Percentiles rank a stretch among this genome's conserved stretches.
Evolutionary conservation across 441 rosid species (phyloP).

Genomic region (Erysimum cheiri): DNA sequence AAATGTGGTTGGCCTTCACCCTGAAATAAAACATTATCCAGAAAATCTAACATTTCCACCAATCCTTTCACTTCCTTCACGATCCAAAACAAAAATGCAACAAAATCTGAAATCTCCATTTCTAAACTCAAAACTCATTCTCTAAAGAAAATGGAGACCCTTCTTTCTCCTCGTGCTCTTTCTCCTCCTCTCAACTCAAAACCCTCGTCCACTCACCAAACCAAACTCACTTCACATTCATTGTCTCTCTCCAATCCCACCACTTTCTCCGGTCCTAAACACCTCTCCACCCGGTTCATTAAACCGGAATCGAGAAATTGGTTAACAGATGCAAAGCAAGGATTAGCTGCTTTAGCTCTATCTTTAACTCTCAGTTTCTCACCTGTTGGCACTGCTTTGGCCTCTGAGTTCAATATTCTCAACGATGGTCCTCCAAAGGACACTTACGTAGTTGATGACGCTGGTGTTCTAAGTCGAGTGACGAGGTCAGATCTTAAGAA

Average conservation of each 20-base stretch:
- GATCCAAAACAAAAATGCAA: conserved; percentile 34
- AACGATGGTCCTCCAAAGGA: conserved; percentile 89
- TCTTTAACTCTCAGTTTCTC: conserved; percentile 79
- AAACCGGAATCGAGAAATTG: conserved; percentile 50
- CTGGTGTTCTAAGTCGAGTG: conserved; percentile 87
- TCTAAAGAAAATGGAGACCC: conserved; percentile 65
- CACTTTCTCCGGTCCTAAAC: conserved; percentile 51
- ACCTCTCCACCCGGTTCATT: conserved; percentile 42
- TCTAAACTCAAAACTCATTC: conserved; percentile 24
- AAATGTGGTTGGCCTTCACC: conserved; percentile 35
- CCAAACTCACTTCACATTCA: conserved; percentile 53
- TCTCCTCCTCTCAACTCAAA: conserved; percentile 60
- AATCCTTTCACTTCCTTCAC: conserved; percentile 49
- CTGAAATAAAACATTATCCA: conserved; percentile 60
- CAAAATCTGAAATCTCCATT: conserved; percentile 25
- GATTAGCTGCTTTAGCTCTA: conserved; percentile 78
- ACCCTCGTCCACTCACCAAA: conserved; percentile 45
- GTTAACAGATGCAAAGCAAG: conserved; percentile 73
- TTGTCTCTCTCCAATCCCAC: conserved; percentile 51
- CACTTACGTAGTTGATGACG: conserved; percentile 83
- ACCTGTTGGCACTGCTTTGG: conserved; percentile 74
- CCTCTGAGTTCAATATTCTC: conserved; percentile 88
- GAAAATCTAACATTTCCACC: conserved; percentile 49
- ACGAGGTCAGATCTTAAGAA: conserved; percentile 80
- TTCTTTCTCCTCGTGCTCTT: conserved; percentile 70